These are phyloP conservation scores for Solanum medicagineum DNA, from an alignment of 257 asterid species.

Conservation along the genomic window DNA sequence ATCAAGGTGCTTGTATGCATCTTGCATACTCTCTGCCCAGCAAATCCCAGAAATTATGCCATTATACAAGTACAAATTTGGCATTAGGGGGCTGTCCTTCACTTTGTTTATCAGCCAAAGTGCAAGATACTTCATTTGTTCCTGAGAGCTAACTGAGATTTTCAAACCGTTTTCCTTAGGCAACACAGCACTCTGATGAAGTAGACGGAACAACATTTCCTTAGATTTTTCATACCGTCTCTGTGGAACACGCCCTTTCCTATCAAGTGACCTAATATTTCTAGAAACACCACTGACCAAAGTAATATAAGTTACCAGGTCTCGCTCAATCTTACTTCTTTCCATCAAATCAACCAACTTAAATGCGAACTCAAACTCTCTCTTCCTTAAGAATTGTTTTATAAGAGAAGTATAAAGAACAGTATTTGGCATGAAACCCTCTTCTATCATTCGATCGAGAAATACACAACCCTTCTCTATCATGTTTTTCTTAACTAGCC, in stretches of 20 bases:
- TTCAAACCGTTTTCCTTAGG: constrained; percentile 8
- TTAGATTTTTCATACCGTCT: constrained; percentile 13
- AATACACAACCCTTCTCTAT: constrained; percentile 27
- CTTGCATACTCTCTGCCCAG: constrained; percentile 29
- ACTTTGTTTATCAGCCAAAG: constrained; percentile 20
- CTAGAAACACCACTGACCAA: constrained; percentile 42
- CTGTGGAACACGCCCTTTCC: constrained; percentile 16
- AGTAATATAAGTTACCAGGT: constrained; percentile 29
- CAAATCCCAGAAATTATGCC: constrained; percentile 34
- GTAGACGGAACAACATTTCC: constrained; percentile 30
- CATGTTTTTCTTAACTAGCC: constrained; percentile 49
- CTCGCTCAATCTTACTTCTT: constrained; percentile 30
- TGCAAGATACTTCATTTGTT: constrained; percentile 23
- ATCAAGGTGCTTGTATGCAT: constrained; percentile 33
- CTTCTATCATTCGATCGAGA: constrained; percentile 46
- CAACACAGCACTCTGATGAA: constrained; percentile 9
- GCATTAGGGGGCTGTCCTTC: constrained; percentile 6
- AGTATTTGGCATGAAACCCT: constrained; percentile 41
- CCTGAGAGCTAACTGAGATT: constrained; percentile 12
- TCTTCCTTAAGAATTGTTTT: constrained; percentile 43
- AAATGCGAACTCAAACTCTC: constrained; percentile 33
- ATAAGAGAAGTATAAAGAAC: constrained; percentile 49
- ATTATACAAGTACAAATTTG: constrained; percentile 37
- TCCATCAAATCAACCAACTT: constrained; percentile 49
- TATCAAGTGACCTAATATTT: constrained; percentile 19